Conservation (phyloP, 768 basidiomycete genomes). For the Candolleomyces efflorescens region DNA sequence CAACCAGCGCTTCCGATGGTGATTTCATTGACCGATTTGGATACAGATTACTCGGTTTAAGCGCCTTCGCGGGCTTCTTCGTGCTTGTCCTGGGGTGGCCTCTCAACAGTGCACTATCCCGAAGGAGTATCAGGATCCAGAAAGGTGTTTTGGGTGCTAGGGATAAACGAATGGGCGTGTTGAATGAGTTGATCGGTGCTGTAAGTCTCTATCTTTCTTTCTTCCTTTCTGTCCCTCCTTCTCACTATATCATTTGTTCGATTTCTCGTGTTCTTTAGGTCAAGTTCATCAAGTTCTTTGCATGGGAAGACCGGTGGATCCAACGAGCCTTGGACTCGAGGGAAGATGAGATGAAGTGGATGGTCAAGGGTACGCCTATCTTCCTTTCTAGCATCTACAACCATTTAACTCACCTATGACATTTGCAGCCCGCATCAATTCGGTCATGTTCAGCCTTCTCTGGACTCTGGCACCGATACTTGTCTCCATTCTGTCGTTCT, state of each 20-base stretch:
- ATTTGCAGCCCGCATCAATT: constrained; percentile 60
- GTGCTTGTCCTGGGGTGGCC: constrained; percentile 66
- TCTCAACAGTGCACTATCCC: constrained; percentile 62
- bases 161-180: constrained; percentile 73
- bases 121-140: constrained; percentile 54
- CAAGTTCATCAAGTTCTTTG: constrained; percentile 83
- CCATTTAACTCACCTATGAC: background rate
- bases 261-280: constrained; percentile 27
- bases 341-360: constrained; percentile 68
- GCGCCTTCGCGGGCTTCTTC: constrained; percentile 76
- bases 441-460: constrained; percentile 62
- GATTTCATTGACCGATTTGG: background rate
- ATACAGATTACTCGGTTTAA: constrained; percentile 54
- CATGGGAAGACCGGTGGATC: constrained; percentile 79
- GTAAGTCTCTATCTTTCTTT: constrained; percentile 27
- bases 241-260: too few species aligned
- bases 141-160: constrained; percentile 56
- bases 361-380: constrained; percentile 54
- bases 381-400: background rate
- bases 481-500: constrained; percentile 79
- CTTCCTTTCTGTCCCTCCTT: too few species aligned
- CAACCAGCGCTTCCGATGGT: background rate
- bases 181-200: constrained; percentile 74
- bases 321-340: constrained; percentile 59
- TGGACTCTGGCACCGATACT: constrained; percentile 78